Conservation (phyloP, 2,329 filamentous ascomycete species). For the Pestalotiopsis sp. region DNA sequence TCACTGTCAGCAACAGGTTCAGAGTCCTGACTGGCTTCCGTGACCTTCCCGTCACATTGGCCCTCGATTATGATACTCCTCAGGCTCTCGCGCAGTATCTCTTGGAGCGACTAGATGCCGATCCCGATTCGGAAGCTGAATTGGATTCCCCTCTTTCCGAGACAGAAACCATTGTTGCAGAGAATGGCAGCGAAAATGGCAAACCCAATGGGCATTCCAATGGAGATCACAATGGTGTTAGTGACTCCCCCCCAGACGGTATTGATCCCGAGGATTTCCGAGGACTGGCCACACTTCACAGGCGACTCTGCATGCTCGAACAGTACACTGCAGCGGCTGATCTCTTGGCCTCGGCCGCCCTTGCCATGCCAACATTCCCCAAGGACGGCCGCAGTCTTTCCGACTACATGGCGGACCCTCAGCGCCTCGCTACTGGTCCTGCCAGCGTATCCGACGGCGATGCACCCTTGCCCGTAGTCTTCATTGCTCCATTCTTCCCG, state of each 20-base stretch:
- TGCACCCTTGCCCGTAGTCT: slow-evolving; percentile 2
- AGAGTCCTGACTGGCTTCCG: slow-evolving; percentile 6
- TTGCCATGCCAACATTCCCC: slow-evolving; percentile 11
- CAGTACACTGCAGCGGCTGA: slow-evolving; percentile 12
- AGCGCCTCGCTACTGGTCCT: slow-evolving; percentile 9
- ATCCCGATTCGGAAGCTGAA: slow-evolving; percentile 2
- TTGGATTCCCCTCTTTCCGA: background rate
- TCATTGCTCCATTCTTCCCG: slow-evolving; percentile 11
- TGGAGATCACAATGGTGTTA: background rate
- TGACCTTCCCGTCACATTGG: slow-evolving; percentile 11
- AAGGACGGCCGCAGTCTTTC: slow-evolving; percentile 1
- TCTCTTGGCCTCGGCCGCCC: slow-evolving; percentile 9
- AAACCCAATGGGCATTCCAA: background rate
- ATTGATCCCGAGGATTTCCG: slow-evolving; percentile 7
- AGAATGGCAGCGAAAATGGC: background rate
- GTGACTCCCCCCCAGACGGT: background rate
- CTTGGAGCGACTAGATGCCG: background rate
- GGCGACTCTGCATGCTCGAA: slow-evolving; percentile 8
- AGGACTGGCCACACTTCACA: slow-evolving; percentile 7
- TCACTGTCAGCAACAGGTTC: slow-evolving; percentile 8
- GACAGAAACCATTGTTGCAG: background rate
- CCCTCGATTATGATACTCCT: slow-evolving; percentile 12
- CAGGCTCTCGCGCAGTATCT: slow-evolving; percentile 8
- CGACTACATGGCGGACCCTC: slow-evolving; percentile 7
- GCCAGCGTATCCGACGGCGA: background rate